phyloP scores from a whole-genome alignment of 306 rosid genomes.

The Inga leiocalycina region DNA sequence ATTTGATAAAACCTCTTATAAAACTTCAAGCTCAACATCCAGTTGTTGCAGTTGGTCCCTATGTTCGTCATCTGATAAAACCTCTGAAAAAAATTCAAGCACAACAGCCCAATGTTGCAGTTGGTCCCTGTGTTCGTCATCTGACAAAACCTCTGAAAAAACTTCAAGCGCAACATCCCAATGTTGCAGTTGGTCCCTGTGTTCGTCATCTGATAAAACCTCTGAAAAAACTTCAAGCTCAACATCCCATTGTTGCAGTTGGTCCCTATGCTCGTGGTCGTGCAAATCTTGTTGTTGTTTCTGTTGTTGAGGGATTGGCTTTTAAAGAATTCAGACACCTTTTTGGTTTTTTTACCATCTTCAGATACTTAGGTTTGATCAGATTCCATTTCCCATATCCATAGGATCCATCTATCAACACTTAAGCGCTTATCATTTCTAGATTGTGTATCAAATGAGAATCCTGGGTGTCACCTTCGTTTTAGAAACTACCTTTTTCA shows the following conservation, averaged over 20 bases:
- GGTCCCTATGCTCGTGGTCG: slow-evolving; percentile 35
- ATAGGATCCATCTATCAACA: neutral
- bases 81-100: neutral
- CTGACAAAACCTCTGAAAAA: slow-evolving; percentile 1
- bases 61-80: slow-evolving; percentile 34
- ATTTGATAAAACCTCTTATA: neutral
- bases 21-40: slow-evolving; percentile 25
- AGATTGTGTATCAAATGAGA: neutral
- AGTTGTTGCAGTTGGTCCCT: slow-evolving; percentile 28
- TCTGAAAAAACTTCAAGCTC: slow-evolving; percentile 30
- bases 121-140: too few species aligned
- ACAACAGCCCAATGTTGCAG: too few species aligned
- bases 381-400: slow-evolving; percentile 27
- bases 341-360: slow-evolving; percentile 24
- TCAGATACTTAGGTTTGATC: slow-evolving; percentile 34
- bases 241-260: slow-evolving; percentile 15
- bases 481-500: neutral
- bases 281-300: slow-evolving; percentile 18
- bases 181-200: too few species aligned
- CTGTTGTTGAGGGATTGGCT: slow-evolving; percentile 38
- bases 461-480: neutral
- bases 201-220: neutral
- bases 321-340: slow-evolving; percentile 27
- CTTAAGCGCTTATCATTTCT: neutral
- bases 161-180: neutral